Conservation (phyloP, 306 rosid genomes). For the Sesbania bispinosa region DNA sequence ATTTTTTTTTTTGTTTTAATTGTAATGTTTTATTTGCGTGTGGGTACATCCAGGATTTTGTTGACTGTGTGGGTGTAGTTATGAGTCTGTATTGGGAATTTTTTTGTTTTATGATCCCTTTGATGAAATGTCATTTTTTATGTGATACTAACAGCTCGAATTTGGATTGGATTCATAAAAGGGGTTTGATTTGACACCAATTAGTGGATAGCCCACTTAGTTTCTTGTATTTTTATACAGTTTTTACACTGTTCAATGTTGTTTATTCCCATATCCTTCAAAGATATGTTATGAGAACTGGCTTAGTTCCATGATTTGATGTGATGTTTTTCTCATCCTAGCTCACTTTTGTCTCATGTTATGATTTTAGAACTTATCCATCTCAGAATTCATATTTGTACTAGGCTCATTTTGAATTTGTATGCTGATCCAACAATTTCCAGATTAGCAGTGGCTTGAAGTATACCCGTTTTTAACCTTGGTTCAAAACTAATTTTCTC, state of each 20-base stretch:
- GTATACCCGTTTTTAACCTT: neutral
- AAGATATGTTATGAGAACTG: neutral
- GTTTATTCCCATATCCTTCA: neutral
- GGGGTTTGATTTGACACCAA: neutral
- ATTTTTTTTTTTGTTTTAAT: too few species aligned
- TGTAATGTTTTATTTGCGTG: neutral
- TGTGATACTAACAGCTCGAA: neutral
- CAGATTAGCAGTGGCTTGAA: neutral
- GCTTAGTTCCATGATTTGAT: neutral
- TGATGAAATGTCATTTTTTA: neutral
- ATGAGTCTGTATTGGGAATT: neutral
- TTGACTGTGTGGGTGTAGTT: neutral
- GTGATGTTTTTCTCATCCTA: neutral
- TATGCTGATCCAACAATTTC: neutral
- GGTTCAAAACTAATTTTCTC: neutral
- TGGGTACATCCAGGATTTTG: neutral
- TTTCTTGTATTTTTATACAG: neutral
- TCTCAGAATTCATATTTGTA: neutral
- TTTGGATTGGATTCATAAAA: constrained; percentile 8
- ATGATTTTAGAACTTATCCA: neutral
- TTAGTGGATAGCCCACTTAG: neutral
- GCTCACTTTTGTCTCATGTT: neutral
- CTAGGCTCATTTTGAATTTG: neutral
- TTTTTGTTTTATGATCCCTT: neutral
- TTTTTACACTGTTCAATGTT: neutral